Percentiles rank a stretch among this genome's conserved stretches.
Evolutionary conservation across 2,329 filamentous ascomycete genomes (phyloP).

Genomic region (Fusarium heterosporum): DNA sequence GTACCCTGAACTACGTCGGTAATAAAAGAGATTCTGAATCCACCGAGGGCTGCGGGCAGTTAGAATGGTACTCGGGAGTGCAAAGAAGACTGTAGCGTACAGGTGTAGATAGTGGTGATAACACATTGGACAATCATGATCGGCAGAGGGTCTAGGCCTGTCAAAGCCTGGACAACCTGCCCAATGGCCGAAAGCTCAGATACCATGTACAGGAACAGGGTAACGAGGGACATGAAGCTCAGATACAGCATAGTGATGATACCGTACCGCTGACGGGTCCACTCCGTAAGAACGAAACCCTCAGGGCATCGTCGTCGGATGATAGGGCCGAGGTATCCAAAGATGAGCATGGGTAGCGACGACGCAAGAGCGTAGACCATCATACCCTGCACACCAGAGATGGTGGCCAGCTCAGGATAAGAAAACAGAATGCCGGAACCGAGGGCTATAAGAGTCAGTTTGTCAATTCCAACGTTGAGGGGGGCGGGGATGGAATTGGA

Average conservation of each 20-base stretch:
- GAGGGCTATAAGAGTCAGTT: slow-evolving; percentile 72
- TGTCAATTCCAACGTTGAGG: slow-evolving; percentile 36
- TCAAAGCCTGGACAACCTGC: slow-evolving; percentile 80
- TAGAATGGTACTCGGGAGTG: background rate
- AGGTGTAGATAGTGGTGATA: slow-evolving; percentile 86
- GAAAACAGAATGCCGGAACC: slow-evolving; percentile 86
- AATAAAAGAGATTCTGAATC: slow-evolving; percentile 85
- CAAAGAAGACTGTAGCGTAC: slow-evolving; percentile 56
- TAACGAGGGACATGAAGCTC: slow-evolving; percentile 81
- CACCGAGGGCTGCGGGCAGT: slow-evolving; percentile 72
- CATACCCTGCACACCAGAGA: slow-evolving; percentile 82
- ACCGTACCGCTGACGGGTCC: slow-evolving; percentile 84
- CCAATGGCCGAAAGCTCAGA: slow-evolving; percentile 84
- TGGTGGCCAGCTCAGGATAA: slow-evolving; percentile 83
- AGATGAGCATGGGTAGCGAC: slow-evolving; percentile 77
- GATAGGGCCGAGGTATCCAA: slow-evolving; percentile 79
- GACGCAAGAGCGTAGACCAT: slow-evolving; percentile 81
- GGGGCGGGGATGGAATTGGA: slow-evolving; percentile 59
- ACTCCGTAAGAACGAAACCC: slow-evolving; percentile 86
- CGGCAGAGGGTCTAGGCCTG: slow-evolving; percentile 78
- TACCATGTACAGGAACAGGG: slow-evolving; percentile 89
- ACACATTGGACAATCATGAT: slow-evolving; percentile 81
- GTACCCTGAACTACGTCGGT: slow-evolving; percentile 85
- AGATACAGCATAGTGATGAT: slow-evolving; percentile 76
- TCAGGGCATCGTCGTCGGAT: slow-evolving; percentile 84